Conservation (phyloP, 1,284 basidiomycete genomes). For the Ustilago sp. region DNA sequence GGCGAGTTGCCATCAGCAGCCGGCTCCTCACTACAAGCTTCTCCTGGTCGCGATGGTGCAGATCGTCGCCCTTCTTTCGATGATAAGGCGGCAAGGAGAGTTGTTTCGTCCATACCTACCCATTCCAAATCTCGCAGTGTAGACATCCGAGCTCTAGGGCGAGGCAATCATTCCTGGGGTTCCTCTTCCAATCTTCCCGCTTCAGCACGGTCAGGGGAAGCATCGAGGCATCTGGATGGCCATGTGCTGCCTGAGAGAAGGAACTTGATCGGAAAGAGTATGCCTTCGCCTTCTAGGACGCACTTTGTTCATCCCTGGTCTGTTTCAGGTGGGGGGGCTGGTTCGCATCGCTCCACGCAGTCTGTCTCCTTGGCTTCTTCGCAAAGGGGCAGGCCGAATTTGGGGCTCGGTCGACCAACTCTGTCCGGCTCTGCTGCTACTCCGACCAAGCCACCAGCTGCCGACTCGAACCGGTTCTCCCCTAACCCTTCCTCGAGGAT, state of each 20-base stretch:
- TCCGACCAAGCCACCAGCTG: slow-evolving; percentile 6
- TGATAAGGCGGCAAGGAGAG: slow-evolving; percentile 17
- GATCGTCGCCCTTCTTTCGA: slow-evolving; percentile 9
- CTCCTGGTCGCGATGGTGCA: not conserved
- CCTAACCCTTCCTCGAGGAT: slow-evolving; percentile 29
- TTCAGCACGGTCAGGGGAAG: slow-evolving; percentile 15
- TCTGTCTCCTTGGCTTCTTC: slow-evolving; percentile 15
- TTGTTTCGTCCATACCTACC: slow-evolving; percentile 33
- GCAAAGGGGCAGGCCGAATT: slow-evolving; percentile 8
- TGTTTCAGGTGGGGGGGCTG: slow-evolving; percentile 7
- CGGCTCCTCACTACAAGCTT: not conserved
- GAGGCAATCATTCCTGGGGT: slow-evolving; percentile 9
- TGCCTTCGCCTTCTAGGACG: not conserved
- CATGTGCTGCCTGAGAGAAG: slow-evolving; percentile 28
- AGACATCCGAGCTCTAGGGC: slow-evolving; percentile 43
- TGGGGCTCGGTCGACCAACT: slow-evolving; percentile 24
- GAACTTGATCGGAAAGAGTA: slow-evolving; percentile 36
- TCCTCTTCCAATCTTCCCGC: slow-evolving; percentile 4
- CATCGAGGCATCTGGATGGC: slow-evolving; percentile 30
- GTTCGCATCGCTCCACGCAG: slow-evolving; percentile 32
- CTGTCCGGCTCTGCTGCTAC: slow-evolving; percentile 4
- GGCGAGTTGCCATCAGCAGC: slow-evolving; percentile 29
- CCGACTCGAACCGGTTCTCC: slow-evolving; percentile 19
- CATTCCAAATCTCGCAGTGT: slow-evolving; percentile 53
- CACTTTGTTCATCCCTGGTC: slow-evolving; percentile 40